Evolutionary conservation across 1,284 basidiomycete species (phyloP).

Genomic region (Sanguinoderma infundibulare): DNA sequence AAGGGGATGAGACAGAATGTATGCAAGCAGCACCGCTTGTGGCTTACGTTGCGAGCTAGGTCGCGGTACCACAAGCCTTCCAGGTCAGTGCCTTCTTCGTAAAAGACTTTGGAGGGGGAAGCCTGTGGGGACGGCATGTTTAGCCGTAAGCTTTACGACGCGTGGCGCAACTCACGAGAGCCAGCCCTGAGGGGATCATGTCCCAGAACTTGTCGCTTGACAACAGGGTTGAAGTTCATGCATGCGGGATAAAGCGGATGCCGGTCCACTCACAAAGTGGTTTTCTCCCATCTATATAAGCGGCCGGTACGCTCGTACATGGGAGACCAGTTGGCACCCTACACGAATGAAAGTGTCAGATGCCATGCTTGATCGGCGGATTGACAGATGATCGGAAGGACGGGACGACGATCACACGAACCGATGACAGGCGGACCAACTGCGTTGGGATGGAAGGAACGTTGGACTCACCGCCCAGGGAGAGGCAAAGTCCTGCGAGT

Average conservation of each 20-base stretch:
- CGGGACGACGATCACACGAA: background rate
- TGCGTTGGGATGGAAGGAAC: background rate
- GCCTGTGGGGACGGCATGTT: constrained; percentile 34
- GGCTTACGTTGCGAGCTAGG: constrained; percentile 53
- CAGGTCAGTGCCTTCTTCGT: constrained; percentile 32
- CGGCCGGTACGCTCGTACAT: constrained; percentile 46
- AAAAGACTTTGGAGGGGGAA: constrained; percentile 46
- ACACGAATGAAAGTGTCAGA: background rate
- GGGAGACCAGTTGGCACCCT: constrained; percentile 75
- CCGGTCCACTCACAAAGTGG: constrained; percentile 47
- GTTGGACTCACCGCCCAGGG: constrained; percentile 70
- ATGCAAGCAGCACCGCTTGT: background rate
- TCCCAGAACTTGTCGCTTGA: constrained; percentile 52
- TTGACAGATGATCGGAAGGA: background rate
- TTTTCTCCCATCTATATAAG: constrained; percentile 44
- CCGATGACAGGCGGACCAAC: too few relatives aligned
- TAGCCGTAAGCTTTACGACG: background rate
- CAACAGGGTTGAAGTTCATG: background rate
- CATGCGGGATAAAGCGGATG: background rate
- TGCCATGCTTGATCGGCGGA: background rate
- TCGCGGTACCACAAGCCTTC: constrained; percentile 54
- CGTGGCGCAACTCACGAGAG: constrained; percentile 40
- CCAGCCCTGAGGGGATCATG: constrained; percentile 51
- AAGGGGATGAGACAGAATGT: background rate
- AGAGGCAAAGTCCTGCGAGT: constrained; percentile 63